Conservation (phyloP, 169 alveolate genomes). For the Babesia sp. region DNA sequence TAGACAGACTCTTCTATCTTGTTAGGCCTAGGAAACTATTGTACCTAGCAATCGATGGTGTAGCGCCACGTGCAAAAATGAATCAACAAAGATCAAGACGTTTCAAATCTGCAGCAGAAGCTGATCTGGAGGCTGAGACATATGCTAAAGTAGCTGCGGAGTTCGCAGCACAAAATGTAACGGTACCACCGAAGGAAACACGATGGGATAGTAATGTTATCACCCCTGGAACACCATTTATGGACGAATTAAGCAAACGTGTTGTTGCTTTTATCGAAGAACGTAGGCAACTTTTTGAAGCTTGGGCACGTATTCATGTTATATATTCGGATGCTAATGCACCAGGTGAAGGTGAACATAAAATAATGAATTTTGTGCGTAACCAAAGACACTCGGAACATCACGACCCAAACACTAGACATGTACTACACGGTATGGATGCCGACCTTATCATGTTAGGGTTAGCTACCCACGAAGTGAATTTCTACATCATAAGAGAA, state of each 20-base stretch:
- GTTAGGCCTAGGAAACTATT: slow-evolving; percentile 92
- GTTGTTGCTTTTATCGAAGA: slow-evolving; percentile 86
- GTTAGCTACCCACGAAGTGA: slow-evolving; percentile 95
- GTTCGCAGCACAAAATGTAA: slow-evolving; percentile 56
- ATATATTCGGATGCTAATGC: slow-evolving; percentile 95
- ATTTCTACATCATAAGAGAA: slow-evolving; percentile 92
- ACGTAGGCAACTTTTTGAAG: slow-evolving; percentile 84
- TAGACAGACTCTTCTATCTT: slow-evolving; percentile 91
- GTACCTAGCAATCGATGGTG: slow-evolving; percentile 98
- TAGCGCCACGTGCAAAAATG: slow-evolving; percentile 99
- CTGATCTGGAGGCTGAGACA: slow-evolving; percentile 71
- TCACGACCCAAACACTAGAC: slow-evolving; percentile 91
- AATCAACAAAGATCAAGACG: slow-evolving; percentile 97
- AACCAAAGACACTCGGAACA: slow-evolving; percentile 73
- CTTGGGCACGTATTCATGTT: slow-evolving; percentile 90
- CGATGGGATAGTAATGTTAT: slow-evolving; percentile 97
- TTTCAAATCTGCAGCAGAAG: slow-evolving; percentile 85
- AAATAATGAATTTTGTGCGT: slow-evolving; percentile 95
- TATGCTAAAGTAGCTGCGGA: slow-evolving; percentile 72
- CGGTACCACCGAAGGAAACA: slow-evolving; percentile 56
- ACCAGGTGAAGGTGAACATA: slow-evolving; percentile 99
- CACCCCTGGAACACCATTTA: slow-evolving; percentile 99
- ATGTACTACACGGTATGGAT: slow-evolving; percentile 98
- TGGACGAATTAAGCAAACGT: slow-evolving; percentile 87
- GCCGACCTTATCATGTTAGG: slow-evolving; percentile 98